Percentiles rank a stretch among this genome's conserved stretches.
Evolutionary conservation across 768 basidiomycete species (phyloP).

Genomic region (Trametes coccinea): DNA sequence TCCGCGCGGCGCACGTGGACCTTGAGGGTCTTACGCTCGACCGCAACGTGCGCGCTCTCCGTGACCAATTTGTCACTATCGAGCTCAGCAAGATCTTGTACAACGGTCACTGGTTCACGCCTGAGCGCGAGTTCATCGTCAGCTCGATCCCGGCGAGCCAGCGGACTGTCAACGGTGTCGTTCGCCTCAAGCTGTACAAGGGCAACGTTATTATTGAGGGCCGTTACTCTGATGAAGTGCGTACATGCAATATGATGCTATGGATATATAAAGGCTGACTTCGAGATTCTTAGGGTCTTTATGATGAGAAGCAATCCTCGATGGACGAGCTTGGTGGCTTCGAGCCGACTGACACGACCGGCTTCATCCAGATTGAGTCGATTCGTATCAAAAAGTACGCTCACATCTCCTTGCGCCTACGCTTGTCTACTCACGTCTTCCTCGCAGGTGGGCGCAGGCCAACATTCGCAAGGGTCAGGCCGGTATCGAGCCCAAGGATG

Average conservation of each 20-base stretch:
- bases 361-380: constrained; percentile 96
- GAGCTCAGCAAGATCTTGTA: constrained; percentile 90
- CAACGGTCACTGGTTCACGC: constrained; percentile 99
- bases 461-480: constrained; percentile 76
- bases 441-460: constrained; percentile 77
- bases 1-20: constrained; percentile 94
- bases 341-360: constrained; percentile 92
- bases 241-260: constrained; percentile 18
- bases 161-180: constrained; percentile 92
- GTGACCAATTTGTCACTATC: constrained; percentile 94
- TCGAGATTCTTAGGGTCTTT: constrained; percentile 65
- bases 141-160: constrained; percentile 92
- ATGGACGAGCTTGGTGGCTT: constrained; percentile 99
- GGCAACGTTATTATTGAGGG: constrained; percentile 96
- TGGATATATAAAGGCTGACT: neutral
- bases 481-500: constrained; percentile 24
- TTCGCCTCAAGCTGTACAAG: constrained; percentile 91
- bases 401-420: neutral
- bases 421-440: constrained; percentile 1
- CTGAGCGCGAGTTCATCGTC: constrained; percentile 94
- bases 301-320: constrained; percentile 92
- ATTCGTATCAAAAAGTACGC: constrained; percentile 96
- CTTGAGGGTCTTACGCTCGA: constrained; percentile 98
- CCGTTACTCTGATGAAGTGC: constrained; percentile 80
- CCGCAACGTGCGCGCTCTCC: constrained; percentile 90